A percentile compares a stretch with the other conserved stretches of the same genome.
Evolutionary conservation across 2,329 filamentous ascomycete species (phyloP).

Genomic region (Bipolaris victoriae): DNA sequence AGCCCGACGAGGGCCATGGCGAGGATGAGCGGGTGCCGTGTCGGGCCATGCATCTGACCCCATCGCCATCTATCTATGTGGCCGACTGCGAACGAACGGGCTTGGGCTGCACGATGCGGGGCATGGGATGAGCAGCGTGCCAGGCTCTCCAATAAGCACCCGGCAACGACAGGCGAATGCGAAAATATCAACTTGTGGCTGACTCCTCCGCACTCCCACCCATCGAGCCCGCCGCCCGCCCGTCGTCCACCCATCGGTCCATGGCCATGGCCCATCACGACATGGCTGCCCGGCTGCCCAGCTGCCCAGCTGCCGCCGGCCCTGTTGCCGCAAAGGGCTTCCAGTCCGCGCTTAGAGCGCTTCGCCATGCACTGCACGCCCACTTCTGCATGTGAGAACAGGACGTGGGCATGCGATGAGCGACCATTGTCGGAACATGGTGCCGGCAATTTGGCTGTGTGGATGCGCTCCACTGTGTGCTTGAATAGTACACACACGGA

Average conservation of each 20-base stretch:
- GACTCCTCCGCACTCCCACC: slow-evolving; percentile 3
- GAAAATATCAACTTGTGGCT: slow-evolving; percentile 21
- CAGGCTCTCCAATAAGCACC: slow-evolving; percentile 16
- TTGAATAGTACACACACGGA: not conserved
- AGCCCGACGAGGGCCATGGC: too few relatives aligned
- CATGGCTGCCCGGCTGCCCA: slow-evolving; percentile 9
- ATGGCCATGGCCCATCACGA: not conserved
- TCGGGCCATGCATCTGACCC: slow-evolving; percentile 24
- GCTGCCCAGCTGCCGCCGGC: slow-evolving; percentile 22
- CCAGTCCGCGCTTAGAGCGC: slow-evolving; percentile 41
- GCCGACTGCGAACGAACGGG: slow-evolving; percentile 1
- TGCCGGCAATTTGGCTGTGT: not conserved
- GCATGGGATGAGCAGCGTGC: slow-evolving; percentile 9
- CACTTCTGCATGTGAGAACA: not conserved
- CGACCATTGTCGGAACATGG: too few relatives aligned
- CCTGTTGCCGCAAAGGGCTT: slow-evolving; percentile 37
- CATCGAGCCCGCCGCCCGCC: too few relatives aligned
- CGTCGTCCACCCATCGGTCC: too few relatives aligned
- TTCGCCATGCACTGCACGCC: slow-evolving; percentile 17
- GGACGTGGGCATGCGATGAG: not conserved
- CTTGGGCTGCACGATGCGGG: slow-evolving; percentile 21
- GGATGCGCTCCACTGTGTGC: not conserved
- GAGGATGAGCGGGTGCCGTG: slow-evolving; percentile 25
- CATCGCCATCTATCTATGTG: slow-evolving; percentile 1
- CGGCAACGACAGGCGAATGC: slow-evolving; percentile 3